Evolutionary conservation across 2,329 filamentous ascomycete species (phyloP).

Genomic region (Fusarium miscanthi): DNA sequence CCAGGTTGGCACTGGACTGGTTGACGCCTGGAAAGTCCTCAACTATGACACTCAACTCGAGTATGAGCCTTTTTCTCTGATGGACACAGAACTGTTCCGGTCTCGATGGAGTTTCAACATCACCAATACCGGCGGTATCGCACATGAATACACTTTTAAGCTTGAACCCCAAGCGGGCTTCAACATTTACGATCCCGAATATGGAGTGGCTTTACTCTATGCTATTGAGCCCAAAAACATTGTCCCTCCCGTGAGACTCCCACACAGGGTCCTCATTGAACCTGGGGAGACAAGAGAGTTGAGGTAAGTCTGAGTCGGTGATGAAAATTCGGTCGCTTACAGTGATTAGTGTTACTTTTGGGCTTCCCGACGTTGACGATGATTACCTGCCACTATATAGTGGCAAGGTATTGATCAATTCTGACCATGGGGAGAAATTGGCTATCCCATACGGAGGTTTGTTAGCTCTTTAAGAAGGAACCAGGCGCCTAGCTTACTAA

Average conservation of each 20-base stretch:
- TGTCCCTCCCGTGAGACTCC: constrained; percentile 47
- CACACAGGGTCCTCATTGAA: constrained; percentile 39
- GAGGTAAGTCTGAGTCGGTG: constrained; percentile 34
- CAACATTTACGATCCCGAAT: constrained; percentile 47
- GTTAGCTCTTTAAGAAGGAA: not conserved
- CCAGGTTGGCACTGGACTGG: constrained; percentile 60
- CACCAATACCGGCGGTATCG: constrained; percentile 55
- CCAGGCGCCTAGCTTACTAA: not conserved
- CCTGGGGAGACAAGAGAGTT: constrained; percentile 47
- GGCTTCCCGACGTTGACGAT: constrained; percentile 47
- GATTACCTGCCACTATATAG: constrained; percentile 56
- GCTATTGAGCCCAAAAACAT: constrained; percentile 45
- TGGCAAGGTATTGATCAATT: constrained; percentile 56
- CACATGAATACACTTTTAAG: constrained; percentile 55
- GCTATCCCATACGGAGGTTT: constrained; percentile 56
- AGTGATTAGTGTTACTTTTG: constrained; percentile 45
- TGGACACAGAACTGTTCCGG: constrained; percentile 59
- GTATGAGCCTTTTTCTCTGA: constrained; percentile 60
- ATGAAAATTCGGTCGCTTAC: not conserved
- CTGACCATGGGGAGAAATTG: constrained; percentile 54
- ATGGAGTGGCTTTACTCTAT: constrained; percentile 46
- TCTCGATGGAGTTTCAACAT: constrained; percentile 52
- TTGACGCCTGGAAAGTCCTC: constrained; percentile 59
- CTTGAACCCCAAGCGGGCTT: constrained; percentile 56
- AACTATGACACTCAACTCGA: constrained; percentile 52